phyloP scores from a whole-genome alignment of 805 yeast genomes.

The Starmerella ratchasimensis region DNA sequence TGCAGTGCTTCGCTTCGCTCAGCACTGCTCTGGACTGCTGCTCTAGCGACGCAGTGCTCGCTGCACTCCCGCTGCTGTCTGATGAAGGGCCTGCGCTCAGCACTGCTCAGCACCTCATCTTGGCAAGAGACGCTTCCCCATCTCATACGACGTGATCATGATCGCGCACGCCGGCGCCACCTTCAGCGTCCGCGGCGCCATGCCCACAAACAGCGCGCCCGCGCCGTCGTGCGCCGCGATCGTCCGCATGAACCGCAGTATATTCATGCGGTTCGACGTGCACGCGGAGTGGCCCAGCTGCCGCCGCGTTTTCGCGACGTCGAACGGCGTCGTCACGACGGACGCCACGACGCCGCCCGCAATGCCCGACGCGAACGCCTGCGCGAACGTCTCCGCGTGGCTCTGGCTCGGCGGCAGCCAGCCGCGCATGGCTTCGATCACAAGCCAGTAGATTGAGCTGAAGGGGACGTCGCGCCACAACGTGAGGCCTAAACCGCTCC shows the following conservation, averaged over 20 bases:
- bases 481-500: conserved; percentile 76
- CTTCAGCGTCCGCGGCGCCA: conserved; percentile 73
- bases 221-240: conserved; percentile 65
- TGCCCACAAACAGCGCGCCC: conserved; percentile 75
- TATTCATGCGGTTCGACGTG: conserved; percentile 28
- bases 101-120: too few relatives aligned
- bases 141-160: conserved; percentile 90
- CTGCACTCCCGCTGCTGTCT: not conserved
- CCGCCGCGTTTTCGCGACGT: conserved; percentile 88
- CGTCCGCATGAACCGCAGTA: conserved; percentile 50
- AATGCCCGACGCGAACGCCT: conserved; percentile 62
- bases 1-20: not conserved
- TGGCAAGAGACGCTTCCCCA: conserved; percentile 51
- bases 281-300: conserved; percentile 43
- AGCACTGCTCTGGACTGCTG: not conserved
- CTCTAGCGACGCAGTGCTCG: not conserved
- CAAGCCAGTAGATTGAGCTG: conserved; percentile 87
- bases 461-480: conserved; percentile 97
- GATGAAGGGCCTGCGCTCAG: too few relatives aligned
- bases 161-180: conserved; percentile 97
- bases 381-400: conserved; percentile 22
- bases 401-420: conserved; percentile 4
- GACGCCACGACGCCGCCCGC: conserved; percentile 79
- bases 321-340: conserved; percentile 81
- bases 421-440: conserved; percentile 42